These are phyloP conservation scores for Phytophthora macrochlamydospora DNA, from an alignment of 352 stramenopile species.

Conservation along the genomic window DNA sequence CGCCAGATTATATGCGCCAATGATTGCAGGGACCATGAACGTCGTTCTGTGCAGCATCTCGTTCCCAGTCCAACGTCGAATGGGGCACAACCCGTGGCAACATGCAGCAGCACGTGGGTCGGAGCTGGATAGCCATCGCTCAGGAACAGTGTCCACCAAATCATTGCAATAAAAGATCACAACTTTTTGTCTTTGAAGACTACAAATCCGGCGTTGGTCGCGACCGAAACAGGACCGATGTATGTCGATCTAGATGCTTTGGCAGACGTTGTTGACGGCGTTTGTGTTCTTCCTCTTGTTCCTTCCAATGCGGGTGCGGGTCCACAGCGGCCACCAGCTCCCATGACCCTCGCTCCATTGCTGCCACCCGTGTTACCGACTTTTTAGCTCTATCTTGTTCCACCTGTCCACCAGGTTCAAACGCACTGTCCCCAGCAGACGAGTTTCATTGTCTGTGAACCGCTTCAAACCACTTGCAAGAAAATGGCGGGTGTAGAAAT, in stretches of 20 bases:
- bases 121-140: no score
- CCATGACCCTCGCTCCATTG: not conserved
- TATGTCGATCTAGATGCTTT: no score
- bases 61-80: slow-evolving; percentile 4
- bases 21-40: slow-evolving; percentile 5
- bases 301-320: no score
- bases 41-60: not conserved
- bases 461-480: not conserved
- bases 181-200: slow-evolving; percentile 7
- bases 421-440: not conserved
- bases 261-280: not conserved
- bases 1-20: slow-evolving; percentile 4
- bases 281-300: not conserved
- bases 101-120: no score
- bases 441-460: slow-evolving; percentile 4
- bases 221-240: no score
- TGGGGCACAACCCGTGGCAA: slow-evolving; percentile 9
- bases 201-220: not conserved
- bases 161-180: slow-evolving; percentile 16
- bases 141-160: no score
- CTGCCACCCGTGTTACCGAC: not conserved
- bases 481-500: slow-evolving; percentile 11
- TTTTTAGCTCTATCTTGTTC: no score
- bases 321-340: slow-evolving; percentile 3
- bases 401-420: not conserved